A percentile compares a stretch with the other conserved stretches of the same genome.
These are phyloP conservation scores for Fusarium oxysporum DNA, from an alignment of 2,329 filamentous ascomycete species.

Conservation along the genomic window DNA sequence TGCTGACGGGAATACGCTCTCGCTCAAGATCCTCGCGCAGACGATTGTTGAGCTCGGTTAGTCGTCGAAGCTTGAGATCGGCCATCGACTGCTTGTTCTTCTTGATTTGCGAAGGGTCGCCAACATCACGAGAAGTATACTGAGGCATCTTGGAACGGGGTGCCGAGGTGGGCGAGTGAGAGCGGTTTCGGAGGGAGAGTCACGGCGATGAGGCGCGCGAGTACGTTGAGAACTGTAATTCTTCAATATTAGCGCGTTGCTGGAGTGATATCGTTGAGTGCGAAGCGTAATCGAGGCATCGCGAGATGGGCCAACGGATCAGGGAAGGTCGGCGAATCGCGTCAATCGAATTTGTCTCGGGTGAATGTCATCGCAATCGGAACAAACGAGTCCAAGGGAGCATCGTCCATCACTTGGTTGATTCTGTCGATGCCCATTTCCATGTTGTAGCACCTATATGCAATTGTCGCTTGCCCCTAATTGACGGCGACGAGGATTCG, in stretches of 20 bases:
- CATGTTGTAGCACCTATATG: slow-evolving; percentile 6
- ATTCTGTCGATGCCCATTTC: slow-evolving; percentile 21
- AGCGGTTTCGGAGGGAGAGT: slow-evolving; percentile 24
- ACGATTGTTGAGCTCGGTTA: slow-evolving; percentile 97
- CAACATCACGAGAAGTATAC: slow-evolving; percentile 75
- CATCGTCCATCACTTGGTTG: slow-evolving; percentile 21
- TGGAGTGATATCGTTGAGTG: background rate
- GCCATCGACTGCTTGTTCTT: slow-evolving; percentile 99
- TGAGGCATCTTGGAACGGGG: slow-evolving; percentile 66
- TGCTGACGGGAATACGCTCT: slow-evolving; percentile 94
- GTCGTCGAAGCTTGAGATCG: slow-evolving; percentile 93
- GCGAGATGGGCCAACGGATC: slow-evolving; percentile 4
- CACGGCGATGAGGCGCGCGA: slow-evolving; percentile 27
- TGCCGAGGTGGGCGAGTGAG: slow-evolving; percentile 28
- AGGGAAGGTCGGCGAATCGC: slow-evolving; percentile 7
- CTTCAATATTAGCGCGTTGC: slow-evolving; percentile 30
- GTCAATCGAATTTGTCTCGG: slow-evolving; percentile 24
- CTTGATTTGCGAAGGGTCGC: slow-evolving; percentile 76
- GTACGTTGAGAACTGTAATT: slow-evolving; percentile 34
- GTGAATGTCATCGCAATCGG: slow-evolving; percentile 14
- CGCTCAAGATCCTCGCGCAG: slow-evolving; percentile 95
- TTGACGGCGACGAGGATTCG: slow-evolving; percentile 2
- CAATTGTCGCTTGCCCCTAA: slow-evolving; percentile 13
- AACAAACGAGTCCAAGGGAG: slow-evolving; percentile 22
- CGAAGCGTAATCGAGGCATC: slow-evolving; percentile 13